Percentiles rank a stretch among this genome's conserved stretches.
Evolutionary conservation across 495 filamentous ascomycete genomes (phyloP).

Genomic region (Penicillium lividum): DNA sequence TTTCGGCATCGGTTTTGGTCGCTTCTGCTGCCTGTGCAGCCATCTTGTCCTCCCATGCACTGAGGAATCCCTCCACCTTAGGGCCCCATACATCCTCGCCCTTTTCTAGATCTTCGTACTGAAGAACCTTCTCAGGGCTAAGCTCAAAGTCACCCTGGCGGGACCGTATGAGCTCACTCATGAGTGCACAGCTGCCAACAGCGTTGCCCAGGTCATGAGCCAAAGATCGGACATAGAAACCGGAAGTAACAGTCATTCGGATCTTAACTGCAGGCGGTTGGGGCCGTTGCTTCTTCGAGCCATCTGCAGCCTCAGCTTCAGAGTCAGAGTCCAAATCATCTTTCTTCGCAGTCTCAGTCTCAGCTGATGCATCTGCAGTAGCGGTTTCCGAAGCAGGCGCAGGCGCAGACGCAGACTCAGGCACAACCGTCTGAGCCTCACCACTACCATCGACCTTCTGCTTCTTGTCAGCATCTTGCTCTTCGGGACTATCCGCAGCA

Average conservation of each 20-base stretch:
- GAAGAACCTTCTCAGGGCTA: constrained; percentile 64
- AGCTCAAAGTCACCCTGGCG: constrained; percentile 80
- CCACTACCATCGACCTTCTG: constrained; percentile 37
- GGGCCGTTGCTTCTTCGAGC: constrained; percentile 23
- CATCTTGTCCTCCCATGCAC: constrained; percentile 55
- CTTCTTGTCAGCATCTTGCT: constrained; percentile 34
- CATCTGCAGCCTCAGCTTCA: not conserved
- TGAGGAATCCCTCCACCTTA: constrained; percentile 65
- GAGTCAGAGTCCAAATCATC: not conserved
- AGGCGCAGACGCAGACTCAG: constrained; percentile 24
- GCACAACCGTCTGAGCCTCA: constrained; percentile 13
- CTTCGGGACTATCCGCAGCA: constrained; percentile 28
- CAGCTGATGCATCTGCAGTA: constrained; percentile 6
- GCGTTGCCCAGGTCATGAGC: constrained; percentile 89
- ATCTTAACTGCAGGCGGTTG: constrained; percentile 73
- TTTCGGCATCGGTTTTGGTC: too few relatives aligned
- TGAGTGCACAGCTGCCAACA: constrained; percentile 76
- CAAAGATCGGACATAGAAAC: constrained; percentile 95
- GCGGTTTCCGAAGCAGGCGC: constrained; percentile 20
- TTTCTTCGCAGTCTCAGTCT: not conserved
- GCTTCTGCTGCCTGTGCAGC: constrained; percentile 1
- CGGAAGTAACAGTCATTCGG: constrained; percentile 89
- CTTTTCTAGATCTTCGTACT: constrained; percentile 76
- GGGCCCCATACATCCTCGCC: constrained; percentile 84
- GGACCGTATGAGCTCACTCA: constrained; percentile 80